These are phyloP conservation scores for Monilinia vaccinii-corymbosi DNA, from an alignment of 2,329 filamentous ascomycete genomes.

Conservation along the genomic window DNA sequence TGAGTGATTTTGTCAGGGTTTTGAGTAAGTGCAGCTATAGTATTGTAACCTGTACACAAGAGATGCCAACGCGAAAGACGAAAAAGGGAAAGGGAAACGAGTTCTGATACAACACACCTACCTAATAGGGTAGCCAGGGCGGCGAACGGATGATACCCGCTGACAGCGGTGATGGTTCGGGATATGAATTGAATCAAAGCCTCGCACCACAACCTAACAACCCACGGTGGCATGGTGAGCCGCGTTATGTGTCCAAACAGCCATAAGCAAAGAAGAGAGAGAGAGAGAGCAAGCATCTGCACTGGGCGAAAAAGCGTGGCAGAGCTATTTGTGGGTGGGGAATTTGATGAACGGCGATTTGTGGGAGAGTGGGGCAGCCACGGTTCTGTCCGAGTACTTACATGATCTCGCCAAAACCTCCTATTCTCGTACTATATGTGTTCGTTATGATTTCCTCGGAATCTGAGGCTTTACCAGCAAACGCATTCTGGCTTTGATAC, in stretches of 20 bases:
- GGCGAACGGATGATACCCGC: not conserved
- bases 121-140: not conserved
- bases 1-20: not conserved
- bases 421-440: too few species aligned
- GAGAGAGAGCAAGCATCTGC: not conserved
- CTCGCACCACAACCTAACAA: not conserved
- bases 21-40: not conserved
- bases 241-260: not conserved
- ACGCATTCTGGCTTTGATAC: too few species aligned
- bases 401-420: too few species aligned
- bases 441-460: too few species aligned
- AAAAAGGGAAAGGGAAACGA: not conserved
- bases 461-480: too few species aligned
- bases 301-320: not conserved
- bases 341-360: not conserved
- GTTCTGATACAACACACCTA: not conserved
- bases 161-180: not conserved
- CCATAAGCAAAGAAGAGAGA: not conserved
- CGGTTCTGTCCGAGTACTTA: too few species aligned
- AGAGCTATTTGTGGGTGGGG: not conserved
- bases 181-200: slow-evolving; percentile 3
- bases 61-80: not conserved
- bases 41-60: not conserved
- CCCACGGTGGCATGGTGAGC: not conserved
- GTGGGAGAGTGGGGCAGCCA: too few species aligned